Conservation (phyloP, 345 rosid genomes). For the Tarenaya hassleriana region DNA sequence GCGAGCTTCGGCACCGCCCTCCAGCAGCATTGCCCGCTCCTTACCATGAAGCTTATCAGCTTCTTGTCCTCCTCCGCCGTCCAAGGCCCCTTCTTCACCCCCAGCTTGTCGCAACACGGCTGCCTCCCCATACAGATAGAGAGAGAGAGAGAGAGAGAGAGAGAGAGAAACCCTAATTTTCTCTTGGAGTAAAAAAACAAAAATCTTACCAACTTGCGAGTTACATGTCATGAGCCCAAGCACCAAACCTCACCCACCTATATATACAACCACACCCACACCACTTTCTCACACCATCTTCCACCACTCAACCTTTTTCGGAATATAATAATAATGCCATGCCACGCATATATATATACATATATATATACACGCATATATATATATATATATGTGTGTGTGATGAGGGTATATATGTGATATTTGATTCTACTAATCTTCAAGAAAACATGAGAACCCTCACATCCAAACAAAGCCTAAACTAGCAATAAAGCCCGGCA, state of each 20-base stretch:
- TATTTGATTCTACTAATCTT: too few species aligned
- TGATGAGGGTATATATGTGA: too few species aligned
- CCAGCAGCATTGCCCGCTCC: constrained; percentile 85
- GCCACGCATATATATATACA: too few species aligned
- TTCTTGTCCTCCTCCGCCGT: constrained; percentile 83
- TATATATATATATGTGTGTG: too few species aligned
- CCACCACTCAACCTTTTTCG: too few species aligned
- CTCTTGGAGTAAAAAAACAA: constrained; percentile 1
- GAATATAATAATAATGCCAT: too few species aligned
- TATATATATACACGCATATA: too few species aligned
- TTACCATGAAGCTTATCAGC: constrained; percentile 61
- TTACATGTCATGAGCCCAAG: neutral
- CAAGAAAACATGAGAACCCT: too few species aligned
- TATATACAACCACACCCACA: too few species aligned
- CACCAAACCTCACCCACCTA: neutral
- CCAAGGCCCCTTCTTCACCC: constrained; percentile 84
- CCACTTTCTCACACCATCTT: too few species aligned
- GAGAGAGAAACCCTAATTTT: neutral
- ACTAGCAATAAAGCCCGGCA: too few species aligned
- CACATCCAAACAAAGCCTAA: too few species aligned
- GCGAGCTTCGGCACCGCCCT: constrained; percentile 73
- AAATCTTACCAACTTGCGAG: neutral
- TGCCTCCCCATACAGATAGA: constrained; percentile 21
- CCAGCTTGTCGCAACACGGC: constrained; percentile 77
- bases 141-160: constrained; percentile 2